Percentiles rank a stretch among this genome's conserved stretches.
Conservation (phyloP, 257 asterid genomes). For the Rubia yunnanensis region DNA sequence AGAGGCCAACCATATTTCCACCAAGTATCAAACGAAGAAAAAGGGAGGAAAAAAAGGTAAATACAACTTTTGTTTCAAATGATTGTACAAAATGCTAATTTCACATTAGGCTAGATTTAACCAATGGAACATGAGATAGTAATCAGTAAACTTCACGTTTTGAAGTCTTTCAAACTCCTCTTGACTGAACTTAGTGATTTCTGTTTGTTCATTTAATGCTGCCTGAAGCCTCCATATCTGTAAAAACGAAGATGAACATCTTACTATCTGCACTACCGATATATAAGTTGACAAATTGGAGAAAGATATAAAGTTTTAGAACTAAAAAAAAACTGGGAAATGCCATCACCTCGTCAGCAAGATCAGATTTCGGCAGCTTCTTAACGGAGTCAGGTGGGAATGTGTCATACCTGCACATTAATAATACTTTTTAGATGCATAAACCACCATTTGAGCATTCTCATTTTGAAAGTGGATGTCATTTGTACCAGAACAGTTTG, state of each 20-base stretch:
- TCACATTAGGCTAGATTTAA: too few relatives aligned
- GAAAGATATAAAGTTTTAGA: neutral
- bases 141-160: slow-evolving; percentile 30
- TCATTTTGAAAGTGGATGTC: neutral
- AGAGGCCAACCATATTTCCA: too few relatives aligned
- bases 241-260: slow-evolving; percentile 9
- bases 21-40: neutral
- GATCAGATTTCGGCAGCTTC: slow-evolving; percentile 83
- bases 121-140: slow-evolving; percentile 1
- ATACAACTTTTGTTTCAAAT: neutral
- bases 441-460: neutral
- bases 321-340: neutral
- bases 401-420: slow-evolving; percentile 56
- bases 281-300: neutral
- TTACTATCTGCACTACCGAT: neutral
- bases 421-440: neutral
- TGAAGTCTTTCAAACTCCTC: slow-evolving; percentile 85
- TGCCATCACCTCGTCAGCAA: slow-evolving; percentile 64
- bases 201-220: slow-evolving; percentile 65
- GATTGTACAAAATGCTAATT: neutral
- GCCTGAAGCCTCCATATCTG: slow-evolving; percentile 85
- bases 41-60: too few relatives aligned
- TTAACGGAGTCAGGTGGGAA: slow-evolving; percentile 76
- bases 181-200: slow-evolving; percentile 69
- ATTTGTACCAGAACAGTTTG: neutral